These are phyloP conservation scores for Backusella macrospora DNA, from an alignment of 192 early-diverging fungal genomes.

Conservation along the genomic window DNA sequence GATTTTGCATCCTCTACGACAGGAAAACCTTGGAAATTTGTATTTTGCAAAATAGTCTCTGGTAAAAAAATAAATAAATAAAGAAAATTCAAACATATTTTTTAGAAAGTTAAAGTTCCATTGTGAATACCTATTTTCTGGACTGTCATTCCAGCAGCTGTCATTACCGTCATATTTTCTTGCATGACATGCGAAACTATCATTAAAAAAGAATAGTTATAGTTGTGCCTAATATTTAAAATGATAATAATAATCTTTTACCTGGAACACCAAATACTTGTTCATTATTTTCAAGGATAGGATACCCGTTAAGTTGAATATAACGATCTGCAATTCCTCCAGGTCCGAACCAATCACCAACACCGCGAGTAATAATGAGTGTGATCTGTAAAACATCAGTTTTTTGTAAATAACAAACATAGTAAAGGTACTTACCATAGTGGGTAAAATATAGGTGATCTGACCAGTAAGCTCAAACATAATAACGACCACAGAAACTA, in stretches of 20 bases:
- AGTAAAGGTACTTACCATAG: constrained; percentile 62
- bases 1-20: constrained; percentile 66
- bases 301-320: constrained; percentile 77
- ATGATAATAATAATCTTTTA: neutral
- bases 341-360: constrained; percentile 73
- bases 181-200: constrained; percentile 61
- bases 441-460: constrained; percentile 92
- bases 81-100: neutral
- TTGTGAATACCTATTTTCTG: constrained; percentile 46
- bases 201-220: constrained; percentile 11
- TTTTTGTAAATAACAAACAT: constrained; percentile 11
- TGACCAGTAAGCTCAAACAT: constrained; percentile 99
- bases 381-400: constrained; percentile 49
- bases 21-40: constrained; percentile 71
- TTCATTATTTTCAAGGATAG: constrained; percentile 76
- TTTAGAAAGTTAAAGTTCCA: neutral
- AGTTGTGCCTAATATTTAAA: neutral
- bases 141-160: constrained; percentile 55
- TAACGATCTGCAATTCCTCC: constrained; percentile 81
- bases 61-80: neutral
- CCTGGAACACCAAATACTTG: constrained; percentile 61
- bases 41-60: constrained; percentile 53
- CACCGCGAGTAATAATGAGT: constrained; percentile 74
- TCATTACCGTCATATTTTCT: constrained; percentile 58
- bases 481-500: constrained; percentile 89